These are phyloP conservation scores for Chrysoporthe puriensis DNA, from an alignment of 2,329 filamentous ascomycete species.

Conservation along the genomic window DNA sequence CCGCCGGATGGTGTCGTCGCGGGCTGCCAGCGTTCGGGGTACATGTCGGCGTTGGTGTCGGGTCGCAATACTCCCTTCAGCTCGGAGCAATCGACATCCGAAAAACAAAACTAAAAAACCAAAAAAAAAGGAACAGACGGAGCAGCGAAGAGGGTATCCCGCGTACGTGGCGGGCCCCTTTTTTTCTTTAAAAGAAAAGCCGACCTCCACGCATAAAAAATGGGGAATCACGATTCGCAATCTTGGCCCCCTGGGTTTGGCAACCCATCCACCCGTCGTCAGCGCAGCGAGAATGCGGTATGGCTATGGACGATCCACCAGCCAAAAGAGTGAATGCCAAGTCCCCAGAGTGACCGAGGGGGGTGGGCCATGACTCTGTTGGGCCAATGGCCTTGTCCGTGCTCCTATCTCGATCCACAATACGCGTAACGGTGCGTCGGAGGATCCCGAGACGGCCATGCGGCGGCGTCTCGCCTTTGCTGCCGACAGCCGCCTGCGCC, in stretches of 20 bases:
- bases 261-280: not conserved
- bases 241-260: not conserved
- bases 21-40: not conserved
- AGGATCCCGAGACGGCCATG: slow-evolving; percentile 1
- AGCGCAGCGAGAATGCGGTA: not conserved
- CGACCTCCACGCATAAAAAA: not conserved
- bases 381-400: not conserved
- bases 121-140: not conserved
- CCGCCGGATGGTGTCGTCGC: not conserved
- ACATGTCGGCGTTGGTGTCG: not conserved
- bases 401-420: not conserved
- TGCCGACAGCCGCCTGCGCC: not conserved
- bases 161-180: not conserved
- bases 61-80: not conserved
- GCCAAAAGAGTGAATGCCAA: not conserved
- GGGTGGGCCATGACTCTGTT: not conserved
- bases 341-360: not conserved
- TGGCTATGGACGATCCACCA: not conserved
- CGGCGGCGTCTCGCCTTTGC: not conserved
- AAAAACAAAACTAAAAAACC: not conserved
- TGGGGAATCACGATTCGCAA: slow-evolving; percentile 1
- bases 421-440: slow-evolving; percentile 7
- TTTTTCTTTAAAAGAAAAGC: not conserved
- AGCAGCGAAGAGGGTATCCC: not conserved
- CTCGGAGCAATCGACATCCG: not conserved